Evolutionary conservation across 495 filamentous ascomycete species (phyloP), one percentile per base, ranked within the genome.

Genomic region (Penicillium cinerascens): DNA sequence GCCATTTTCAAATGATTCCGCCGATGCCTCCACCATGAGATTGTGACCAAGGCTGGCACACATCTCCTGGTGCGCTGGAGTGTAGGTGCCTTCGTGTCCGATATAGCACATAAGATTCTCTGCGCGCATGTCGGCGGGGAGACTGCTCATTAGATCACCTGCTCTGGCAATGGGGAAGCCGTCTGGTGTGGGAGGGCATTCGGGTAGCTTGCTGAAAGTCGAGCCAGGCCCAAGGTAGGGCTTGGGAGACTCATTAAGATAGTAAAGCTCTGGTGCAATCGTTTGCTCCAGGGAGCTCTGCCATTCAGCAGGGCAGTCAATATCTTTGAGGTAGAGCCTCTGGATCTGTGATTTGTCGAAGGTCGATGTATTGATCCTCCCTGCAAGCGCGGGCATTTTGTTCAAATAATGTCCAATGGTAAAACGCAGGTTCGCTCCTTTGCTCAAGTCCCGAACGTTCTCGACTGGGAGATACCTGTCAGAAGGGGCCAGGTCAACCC

Each of bases 81-180:
- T 98, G 63, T 95, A 98, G 2, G 93, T 98, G 0, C 93, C 93
- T 71, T 98, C 93, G 59, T 97, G 93, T 2, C 93, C 93, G 56
- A 97, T 86, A 64, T 98, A 98, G 70, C 92, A 97, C 92, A 97
- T 96, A 62, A 98, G 77, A 51, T 98, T 98, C 54, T 95, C 86
- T 6, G 93, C 93, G 17, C 91, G 82, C 87, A 95, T 93, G 18
- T 83, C 74, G 11, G 78, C 68, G 0, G 91, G 88, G n/a, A 98
- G 79, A 55, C 86, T 89, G 65, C 89, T 91, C 93, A 98, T 98
- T 22, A 98, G 69, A 59, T 98, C 93, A 6, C 90, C 91, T 3
- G 91, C 84, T 41, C 76, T 75, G 7, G 82, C 82, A 54, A 87
- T 77, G 10, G 16, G 36, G 0, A 44, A 38, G 4, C 51, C 54